Evolutionary conservation across 2,329 filamentous ascomycete genomes (phyloP).

Genomic region (Keithomyces neogunnii): DNA sequence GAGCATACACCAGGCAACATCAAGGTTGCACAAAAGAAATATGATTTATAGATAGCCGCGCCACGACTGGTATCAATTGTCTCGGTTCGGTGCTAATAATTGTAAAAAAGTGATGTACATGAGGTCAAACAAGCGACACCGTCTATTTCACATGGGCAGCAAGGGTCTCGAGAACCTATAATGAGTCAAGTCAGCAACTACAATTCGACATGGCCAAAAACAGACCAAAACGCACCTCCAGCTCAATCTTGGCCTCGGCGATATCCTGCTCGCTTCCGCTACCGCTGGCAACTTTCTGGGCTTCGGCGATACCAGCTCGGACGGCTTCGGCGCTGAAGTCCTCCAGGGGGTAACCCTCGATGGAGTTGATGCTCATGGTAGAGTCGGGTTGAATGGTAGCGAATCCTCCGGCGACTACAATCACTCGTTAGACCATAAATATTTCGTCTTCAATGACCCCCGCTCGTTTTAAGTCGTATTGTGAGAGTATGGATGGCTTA

Average conservation of each 20-base stretch:
- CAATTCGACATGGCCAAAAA: not conserved
- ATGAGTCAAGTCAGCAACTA: not conserved
- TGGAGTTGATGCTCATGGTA: conserved; percentile 92
- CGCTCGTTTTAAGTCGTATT: not conserved
- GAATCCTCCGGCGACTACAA: conserved; percentile 85
- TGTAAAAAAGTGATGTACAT: conserved; percentile 34
- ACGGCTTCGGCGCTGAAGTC: conserved; percentile 93
- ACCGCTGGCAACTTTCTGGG: conserved; percentile 88
- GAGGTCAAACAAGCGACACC: conserved; percentile 32
- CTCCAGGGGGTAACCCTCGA: conserved; percentile 89
- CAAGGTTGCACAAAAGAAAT: conserved; percentile 2
- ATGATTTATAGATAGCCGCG: conserved; percentile 9
- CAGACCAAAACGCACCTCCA: conserved; percentile 59
- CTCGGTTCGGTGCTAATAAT: conserved; percentile 25
- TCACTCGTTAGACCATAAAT: conserved; percentile 6
- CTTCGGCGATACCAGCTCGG: conserved; percentile 82
- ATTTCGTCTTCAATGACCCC: not conserved
- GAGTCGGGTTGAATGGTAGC: conserved; percentile 95
- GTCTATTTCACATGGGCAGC: conserved; percentile 73
- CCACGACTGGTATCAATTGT: conserved; percentile 28
- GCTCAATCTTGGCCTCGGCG: conserved; percentile 97
- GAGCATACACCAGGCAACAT: not conserved
- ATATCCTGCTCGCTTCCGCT: conserved; percentile 93
- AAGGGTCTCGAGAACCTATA: conserved; percentile 72
- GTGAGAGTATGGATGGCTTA: not conserved